A percentile compares a stretch with the other conserved stretches of the same genome.
Conservation (phyloP, 495 filamentous ascomycete species). For the Hapsidospora chrysogenum region DNA sequence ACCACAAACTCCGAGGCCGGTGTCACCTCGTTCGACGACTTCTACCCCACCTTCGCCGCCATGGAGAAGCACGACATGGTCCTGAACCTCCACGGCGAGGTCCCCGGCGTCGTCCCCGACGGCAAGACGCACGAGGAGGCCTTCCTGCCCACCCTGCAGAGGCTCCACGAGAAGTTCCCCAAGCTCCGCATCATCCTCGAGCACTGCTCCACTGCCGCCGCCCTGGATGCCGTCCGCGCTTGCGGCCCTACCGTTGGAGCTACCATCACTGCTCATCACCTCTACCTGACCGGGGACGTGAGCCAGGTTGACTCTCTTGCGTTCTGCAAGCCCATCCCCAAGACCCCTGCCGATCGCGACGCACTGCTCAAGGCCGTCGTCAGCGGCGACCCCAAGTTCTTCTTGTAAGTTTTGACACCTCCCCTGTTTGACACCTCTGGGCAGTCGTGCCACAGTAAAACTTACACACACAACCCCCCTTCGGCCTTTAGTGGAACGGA, state of each 20-base stretch:
- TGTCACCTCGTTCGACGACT: conserved; percentile 48
- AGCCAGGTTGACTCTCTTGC: conserved; percentile 59
- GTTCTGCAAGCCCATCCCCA: conserved; percentile 80
- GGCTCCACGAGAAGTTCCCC: conserved; percentile 60
- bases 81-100: conserved; percentile 45
- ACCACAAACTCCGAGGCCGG: conserved; percentile 80
- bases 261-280: conserved; percentile 49
- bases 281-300: conserved; percentile 62
- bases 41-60: conserved; percentile 60
- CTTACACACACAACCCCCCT: not conserved
- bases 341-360: conserved; percentile 53
- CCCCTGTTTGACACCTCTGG: not conserved
- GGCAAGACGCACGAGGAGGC: conserved; percentile 64
- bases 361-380: conserved; percentile 55
- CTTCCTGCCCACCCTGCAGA: conserved; percentile 62
- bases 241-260: conserved; percentile 57
- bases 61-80: conserved; percentile 45
- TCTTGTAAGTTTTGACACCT: conserved; percentile 33
- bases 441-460: no score
- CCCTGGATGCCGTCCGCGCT: conserved; percentile 55
- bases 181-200: conserved; percentile 62
- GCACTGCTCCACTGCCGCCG: conserved; percentile 76
- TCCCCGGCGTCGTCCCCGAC: conserved; percentile 41
- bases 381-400: conserved; percentile 62
- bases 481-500: conserved; percentile 28